Percentiles rank a stretch among this genome's conserved stretches.
phyloP scores from a whole-genome alignment of 1,139 yeast genomes.

The Diutina neorugosa region DNA sequence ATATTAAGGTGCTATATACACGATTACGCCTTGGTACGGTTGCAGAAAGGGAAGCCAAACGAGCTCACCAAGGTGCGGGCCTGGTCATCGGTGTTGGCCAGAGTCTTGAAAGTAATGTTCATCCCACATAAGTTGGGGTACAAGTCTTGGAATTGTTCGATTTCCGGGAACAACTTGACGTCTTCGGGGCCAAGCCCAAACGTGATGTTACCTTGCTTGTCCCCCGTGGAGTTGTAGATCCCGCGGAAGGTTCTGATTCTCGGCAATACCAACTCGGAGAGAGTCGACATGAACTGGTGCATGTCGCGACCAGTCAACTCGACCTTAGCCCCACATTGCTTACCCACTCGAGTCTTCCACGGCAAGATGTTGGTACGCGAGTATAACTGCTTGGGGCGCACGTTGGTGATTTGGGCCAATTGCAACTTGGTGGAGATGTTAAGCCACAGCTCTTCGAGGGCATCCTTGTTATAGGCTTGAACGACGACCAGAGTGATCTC shows the following conservation, averaged over 20 bases:
- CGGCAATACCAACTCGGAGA: constrained; percentile 88
- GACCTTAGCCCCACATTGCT: constrained; percentile 85
- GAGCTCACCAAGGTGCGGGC: constrained; percentile 83
- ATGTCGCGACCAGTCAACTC: constrained; percentile 70
- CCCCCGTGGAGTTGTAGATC: constrained; percentile 67
- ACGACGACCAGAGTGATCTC: constrained; percentile 50
- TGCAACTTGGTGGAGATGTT: constrained; percentile 73
- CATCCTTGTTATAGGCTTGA: constrained; percentile 68
- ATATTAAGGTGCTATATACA: not conserved
- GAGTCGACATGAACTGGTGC: constrained; percentile 74
- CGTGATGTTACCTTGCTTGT: constrained; percentile 71
- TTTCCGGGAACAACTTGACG: constrained; percentile 80
- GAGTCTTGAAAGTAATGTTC: constrained; percentile 74
- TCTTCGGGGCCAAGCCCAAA: constrained; percentile 76
- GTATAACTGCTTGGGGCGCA: constrained; percentile 61
- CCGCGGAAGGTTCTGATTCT: constrained; percentile 84
- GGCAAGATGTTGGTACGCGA: constrained; percentile 73
- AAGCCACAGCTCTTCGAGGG: constrained; percentile 60
- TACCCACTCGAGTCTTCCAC: constrained; percentile 83
- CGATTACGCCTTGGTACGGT: not conserved
- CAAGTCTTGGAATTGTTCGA: constrained; percentile 80
- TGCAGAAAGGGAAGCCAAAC: constrained; percentile 51
- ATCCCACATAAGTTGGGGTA: constrained; percentile 85
- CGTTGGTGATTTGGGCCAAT: constrained; percentile 87
- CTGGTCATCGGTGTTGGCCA: constrained; percentile 83